These are phyloP conservation scores for Backusella australiensis DNA, from an alignment of 192 early-diverging fungal species.

Conservation along the genomic window DNA sequence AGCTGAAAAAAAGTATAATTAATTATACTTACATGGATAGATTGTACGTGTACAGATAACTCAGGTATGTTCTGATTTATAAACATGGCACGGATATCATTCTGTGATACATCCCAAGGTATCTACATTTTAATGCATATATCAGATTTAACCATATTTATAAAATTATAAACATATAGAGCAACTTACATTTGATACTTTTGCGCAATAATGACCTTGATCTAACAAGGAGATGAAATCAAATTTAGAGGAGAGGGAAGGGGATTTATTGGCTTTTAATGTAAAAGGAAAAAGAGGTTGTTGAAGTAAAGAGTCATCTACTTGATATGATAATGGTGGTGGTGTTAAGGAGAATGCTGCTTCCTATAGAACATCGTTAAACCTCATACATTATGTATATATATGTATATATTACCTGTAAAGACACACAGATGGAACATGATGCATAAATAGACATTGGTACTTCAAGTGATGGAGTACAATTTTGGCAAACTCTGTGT, in stretches of 20 bases:
- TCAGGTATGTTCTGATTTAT: slow-evolving; percentile 39
- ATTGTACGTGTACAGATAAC: slow-evolving; percentile 40
- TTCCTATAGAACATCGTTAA: neutral
- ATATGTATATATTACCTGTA: slow-evolving; percentile 9
- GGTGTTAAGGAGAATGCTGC: neutral
- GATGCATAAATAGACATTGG: neutral
- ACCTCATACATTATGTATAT: neutral
- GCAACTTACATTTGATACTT: slow-evolving; percentile 15
- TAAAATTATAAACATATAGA: neutral
- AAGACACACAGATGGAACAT: slow-evolving; percentile 8
- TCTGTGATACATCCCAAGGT: slow-evolving; percentile 60
- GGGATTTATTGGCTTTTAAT: neutral
- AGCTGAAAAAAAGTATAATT: neutral
- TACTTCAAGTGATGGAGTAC: neutral
- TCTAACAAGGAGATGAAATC: neutral
- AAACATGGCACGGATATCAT: slow-evolving; percentile 49
- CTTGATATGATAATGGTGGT: neutral
- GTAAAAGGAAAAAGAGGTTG: neutral
- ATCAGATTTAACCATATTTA: neutral
- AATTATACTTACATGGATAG: slow-evolving; percentile 52
- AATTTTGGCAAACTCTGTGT: slow-evolving; percentile 2
- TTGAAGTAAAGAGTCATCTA: neutral
- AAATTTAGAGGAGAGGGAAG: neutral
- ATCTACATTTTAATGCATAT: slow-evolving; percentile 29
- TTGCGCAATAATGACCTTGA: slow-evolving; percentile 1